Conservation (phyloP, 1,139 yeast species). For the Saccharomyces hybrid region DNA sequence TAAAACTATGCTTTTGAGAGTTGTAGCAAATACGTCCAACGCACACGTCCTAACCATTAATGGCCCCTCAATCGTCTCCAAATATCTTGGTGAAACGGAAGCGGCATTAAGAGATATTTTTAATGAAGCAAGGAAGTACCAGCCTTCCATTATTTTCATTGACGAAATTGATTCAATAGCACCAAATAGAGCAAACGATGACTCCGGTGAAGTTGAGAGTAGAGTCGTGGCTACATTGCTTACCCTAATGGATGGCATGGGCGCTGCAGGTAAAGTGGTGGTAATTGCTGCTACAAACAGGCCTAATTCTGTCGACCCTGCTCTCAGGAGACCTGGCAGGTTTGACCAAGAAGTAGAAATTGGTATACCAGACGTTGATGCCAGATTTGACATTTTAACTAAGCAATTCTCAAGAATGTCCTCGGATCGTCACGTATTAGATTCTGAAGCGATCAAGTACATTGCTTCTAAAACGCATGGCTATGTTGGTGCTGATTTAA, state of each 20-base stretch:
- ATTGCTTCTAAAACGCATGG: constrained; percentile 70
- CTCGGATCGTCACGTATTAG: constrained; percentile 45
- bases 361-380: constrained; percentile 67
- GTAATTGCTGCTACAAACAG: constrained; percentile 79
- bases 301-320: constrained; percentile 76
- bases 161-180: constrained; percentile 92
- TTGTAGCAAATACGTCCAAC: constrained; percentile 62
- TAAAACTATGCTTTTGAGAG: constrained; percentile 78
- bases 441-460: constrained; percentile 43
- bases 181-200: constrained; percentile 75
- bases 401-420: constrained; percentile 60
- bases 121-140: constrained; percentile 73
- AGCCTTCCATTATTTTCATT: constrained; percentile 79
- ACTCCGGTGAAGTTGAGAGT: constrained; percentile 81
- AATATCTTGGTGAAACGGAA: constrained; percentile 91
- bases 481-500: constrained; percentile 80
- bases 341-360: constrained; percentile 82
- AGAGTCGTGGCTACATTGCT: constrained; percentile 83
- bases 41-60: constrained; percentile 82
- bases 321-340: constrained; percentile 86
- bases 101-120: constrained; percentile 72
- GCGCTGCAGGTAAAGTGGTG: constrained; percentile 60
- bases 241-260: constrained; percentile 87
- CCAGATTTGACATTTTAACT: constrained; percentile 53
- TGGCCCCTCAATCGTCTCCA: constrained; percentile 89